A percentile compares a stretch with the other conserved stretches of the same genome.
phyloP scores from a whole-genome alignment of 2,329 filamentous ascomycete species.

The Epicoccum sorghinum region DNA sequence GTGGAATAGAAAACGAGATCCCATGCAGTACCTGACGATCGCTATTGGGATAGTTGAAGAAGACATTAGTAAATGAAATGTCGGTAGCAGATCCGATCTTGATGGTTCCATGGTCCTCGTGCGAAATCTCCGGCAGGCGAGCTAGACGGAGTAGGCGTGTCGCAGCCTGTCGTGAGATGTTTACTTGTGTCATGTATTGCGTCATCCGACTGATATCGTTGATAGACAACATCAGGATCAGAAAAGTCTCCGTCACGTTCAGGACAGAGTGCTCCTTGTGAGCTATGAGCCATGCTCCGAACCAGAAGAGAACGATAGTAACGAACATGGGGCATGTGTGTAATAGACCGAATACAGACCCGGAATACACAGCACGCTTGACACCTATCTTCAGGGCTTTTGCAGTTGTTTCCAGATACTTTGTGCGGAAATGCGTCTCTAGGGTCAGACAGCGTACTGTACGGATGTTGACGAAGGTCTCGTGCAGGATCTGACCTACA shows the following conservation, averaged over 20 bases:
- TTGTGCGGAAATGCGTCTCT: slow-evolving; percentile 71
- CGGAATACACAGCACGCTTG: slow-evolving; percentile 69
- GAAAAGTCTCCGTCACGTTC: slow-evolving; percentile 74
- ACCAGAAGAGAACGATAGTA: slow-evolving; percentile 83
- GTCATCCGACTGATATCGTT: slow-evolving; percentile 73
- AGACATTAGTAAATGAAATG: slow-evolving; percentile 66
- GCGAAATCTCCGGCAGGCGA: slow-evolving; percentile 62
- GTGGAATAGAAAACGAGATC: slow-evolving; percentile 68
- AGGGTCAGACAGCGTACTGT: slow-evolving; percentile 78
- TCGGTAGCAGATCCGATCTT: slow-evolving; percentile 55
- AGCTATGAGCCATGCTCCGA: slow-evolving; percentile 70
- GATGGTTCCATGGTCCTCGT: slow-evolving; percentile 62
- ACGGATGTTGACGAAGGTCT: slow-evolving; percentile 79
- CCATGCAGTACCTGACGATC: slow-evolving; percentile 63
- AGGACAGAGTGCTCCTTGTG: slow-evolving; percentile 58
- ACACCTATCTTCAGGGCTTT: slow-evolving; percentile 66
- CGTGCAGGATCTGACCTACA: slow-evolving; percentile 69
- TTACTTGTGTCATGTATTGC: slow-evolving; percentile 79
- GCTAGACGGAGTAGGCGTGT: slow-evolving; percentile 74
- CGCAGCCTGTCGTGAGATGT: slow-evolving; percentile 73
- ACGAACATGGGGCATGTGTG: slow-evolving; percentile 75
- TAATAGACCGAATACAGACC: slow-evolving; percentile 77
- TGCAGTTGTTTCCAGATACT: slow-evolving; percentile 62
- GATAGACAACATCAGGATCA: slow-evolving; percentile 83
- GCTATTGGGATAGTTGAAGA: slow-evolving; percentile 73